Evolutionary conservation across 176 grass and related monocot species (phyloP), one percentile per base, ranked within the genome.

Genomic region (Secale cereale): DNA sequence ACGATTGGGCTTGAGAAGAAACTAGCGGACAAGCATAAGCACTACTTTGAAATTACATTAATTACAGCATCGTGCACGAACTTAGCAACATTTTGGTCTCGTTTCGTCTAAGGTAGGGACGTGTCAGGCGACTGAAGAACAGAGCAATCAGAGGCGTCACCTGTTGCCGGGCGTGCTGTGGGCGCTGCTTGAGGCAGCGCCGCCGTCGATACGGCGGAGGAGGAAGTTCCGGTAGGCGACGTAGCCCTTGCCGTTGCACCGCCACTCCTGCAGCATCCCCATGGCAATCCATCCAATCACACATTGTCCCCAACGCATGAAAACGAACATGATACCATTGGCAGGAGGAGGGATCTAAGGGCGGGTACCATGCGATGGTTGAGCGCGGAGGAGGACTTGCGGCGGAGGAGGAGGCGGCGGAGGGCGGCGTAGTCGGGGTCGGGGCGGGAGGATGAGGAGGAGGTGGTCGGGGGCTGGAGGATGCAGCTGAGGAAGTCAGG

Each of bases 401-500:
- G 91, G 84, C 89, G 89, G 40, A 98, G 91, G 60, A 95, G 87
- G 28, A 94, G 78, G 37, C 88, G 91, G 10, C 96, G 86, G 76
- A 98, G 91, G 43, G 89, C 91, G 17, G 80, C 84, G 82, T 98
- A 98, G 81, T 94, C 83, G 64, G 70, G 57, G 85, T 96, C 87
- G 39, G 89, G 81, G 83, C 91, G 97, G 65, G 81, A 71, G 82
- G 82, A 61, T 22, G 84, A 66, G 82, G 82, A 70, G 27, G 84
- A 66, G 35, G 84, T 19, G 31, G 84, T 86, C 57, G 86, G 84
- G 28, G 97, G 93, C 85, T 98, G 97, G 52, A 98, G 91, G 59
- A 98, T 32, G 82, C 88, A 96, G 93, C 97, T 89, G 35, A 95
- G 86, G 82, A 98, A 98, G 86, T 96, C 97, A 6, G 87, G 86